Evolutionary conservation across 2,329 filamentous ascomycete species (phyloP).

Genomic region (Cladosporium austrohemisphaericum): DNA sequence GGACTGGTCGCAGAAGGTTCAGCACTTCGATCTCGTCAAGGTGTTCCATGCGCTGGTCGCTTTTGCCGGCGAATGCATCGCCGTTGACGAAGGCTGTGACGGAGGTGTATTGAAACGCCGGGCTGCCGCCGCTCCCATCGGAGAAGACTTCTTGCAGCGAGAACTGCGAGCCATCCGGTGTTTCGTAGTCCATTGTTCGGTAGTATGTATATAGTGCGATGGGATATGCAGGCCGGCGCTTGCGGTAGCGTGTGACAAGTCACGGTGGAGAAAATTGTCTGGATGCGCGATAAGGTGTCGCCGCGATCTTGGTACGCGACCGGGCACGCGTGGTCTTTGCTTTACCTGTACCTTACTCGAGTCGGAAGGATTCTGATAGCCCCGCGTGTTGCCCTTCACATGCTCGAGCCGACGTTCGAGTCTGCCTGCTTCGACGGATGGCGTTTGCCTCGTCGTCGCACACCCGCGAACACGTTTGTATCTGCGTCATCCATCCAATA

Average conservation of each 20-base stretch:
- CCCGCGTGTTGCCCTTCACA: not conserved
- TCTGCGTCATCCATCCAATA: not conserved
- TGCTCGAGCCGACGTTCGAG: not conserved
- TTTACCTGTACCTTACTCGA: too few species aligned
- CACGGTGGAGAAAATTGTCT: not conserved
- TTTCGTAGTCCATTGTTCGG: slow-evolving; percentile 31
- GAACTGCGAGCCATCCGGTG: slow-evolving; percentile 28
- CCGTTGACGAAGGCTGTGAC: slow-evolving; percentile 29
- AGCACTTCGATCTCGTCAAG: slow-evolving; percentile 27
- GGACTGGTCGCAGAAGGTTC: slow-evolving; percentile 24
- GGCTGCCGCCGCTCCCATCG: slow-evolving; percentile 12
- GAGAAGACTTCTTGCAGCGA: slow-evolving; percentile 25
- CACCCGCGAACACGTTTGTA: not conserved
- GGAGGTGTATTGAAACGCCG: slow-evolving; percentile 21
- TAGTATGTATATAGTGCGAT: too few species aligned
- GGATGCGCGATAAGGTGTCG: slow-evolving; percentile 5
- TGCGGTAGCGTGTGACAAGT: slow-evolving; percentile 2
- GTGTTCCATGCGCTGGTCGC: slow-evolving; percentile 18
- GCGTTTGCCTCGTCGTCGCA: slow-evolving; percentile 9
- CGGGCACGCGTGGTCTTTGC: not conserved
- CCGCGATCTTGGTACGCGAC: not conserved
- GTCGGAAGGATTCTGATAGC: not conserved
- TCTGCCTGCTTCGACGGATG: not conserved
- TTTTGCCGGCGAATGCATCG: slow-evolving; percentile 25
- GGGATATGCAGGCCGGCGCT: slow-evolving; percentile 1